Conservation (phyloP, 768 basidiomycete genomes). For the Russula abietina region DNA sequence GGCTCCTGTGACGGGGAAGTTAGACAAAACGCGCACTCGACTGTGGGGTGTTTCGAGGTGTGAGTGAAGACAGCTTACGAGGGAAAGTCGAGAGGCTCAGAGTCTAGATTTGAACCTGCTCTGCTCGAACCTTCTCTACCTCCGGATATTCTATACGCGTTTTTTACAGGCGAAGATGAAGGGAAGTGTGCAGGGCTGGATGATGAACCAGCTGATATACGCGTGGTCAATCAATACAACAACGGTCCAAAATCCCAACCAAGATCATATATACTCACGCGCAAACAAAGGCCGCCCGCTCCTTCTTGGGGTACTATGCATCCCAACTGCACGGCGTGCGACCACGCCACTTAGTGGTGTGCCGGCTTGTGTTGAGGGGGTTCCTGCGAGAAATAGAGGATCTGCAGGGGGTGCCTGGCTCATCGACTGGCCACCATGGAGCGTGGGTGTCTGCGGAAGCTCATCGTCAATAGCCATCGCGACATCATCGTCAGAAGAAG, state of each 20-base stretch:
- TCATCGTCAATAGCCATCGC: conserved; percentile 19
- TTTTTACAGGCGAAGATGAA: conserved; percentile 29
- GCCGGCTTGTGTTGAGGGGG: conserved; percentile 21
- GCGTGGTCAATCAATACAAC: not conserved
- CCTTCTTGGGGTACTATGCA: conserved; percentile 24
- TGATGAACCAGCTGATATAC: conserved; percentile 18
- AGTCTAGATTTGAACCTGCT: conserved; percentile 32
- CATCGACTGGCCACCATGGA: conserved; percentile 34
- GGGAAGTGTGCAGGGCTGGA: conserved; percentile 34
- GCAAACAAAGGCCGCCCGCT: conserved; percentile 21
- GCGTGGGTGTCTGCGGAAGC: conserved; percentile 19
- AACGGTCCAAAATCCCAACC: not conserved
- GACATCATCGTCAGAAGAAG: conserved; percentile 23
- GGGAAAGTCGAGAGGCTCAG: conserved; percentile 67
- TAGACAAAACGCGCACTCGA: not conserved
- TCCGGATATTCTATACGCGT: conserved; percentile 6
- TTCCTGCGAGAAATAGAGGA: conserved; percentile 23
- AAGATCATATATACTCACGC: conserved; percentile 11
- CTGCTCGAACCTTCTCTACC: conserved; percentile 21
- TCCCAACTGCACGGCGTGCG: conserved; percentile 22
- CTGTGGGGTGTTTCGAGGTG: not conserved
- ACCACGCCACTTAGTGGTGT: conserved; percentile 20
- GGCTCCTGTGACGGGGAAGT: conserved; percentile 39
- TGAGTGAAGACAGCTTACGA: conserved; percentile 39
- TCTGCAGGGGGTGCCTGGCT: conserved; percentile 20